Evolutionary conservation across 164 flowering plant species (phyloP), one percentile per base, ranked within the genome.

Genomic region (Cinnamomum micranthum): DNA sequence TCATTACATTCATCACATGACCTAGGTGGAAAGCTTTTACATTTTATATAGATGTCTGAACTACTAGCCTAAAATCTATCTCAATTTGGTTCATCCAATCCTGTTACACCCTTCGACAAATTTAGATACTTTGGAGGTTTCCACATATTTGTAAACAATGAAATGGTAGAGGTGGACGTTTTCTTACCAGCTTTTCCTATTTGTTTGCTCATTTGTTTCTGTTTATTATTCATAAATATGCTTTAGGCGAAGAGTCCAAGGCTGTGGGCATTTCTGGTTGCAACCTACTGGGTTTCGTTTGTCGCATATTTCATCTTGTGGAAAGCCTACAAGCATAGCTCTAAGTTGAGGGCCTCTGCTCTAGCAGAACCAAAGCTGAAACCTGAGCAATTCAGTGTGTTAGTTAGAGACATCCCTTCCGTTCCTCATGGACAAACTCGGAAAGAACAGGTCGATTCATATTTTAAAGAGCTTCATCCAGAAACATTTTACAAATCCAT

Each of bases 361-460:
- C 80, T 92, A 24, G 84, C 76, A 83, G 80, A 92, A 64, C 83
- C 91, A 28, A 91, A 87, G 60, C 86, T 81, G 73, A 90, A 80
- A 78, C 77, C 87, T 0, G 95, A 95, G 68, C 99, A 93, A 80
- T 95, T 85, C 81, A 90, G 91, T n/a, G 75, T 89, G 75, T 83
- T 95, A 31, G 98, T 93, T 14, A 85, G 98, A 78, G 99, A 95
- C 78, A 84, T 95, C 28, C 99, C 99, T 75, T 76, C 85, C 31
- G 74, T 73, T 14, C 78, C 85, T 55, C 78, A 75, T 58, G 94
- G 96, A 12, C 89, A 92, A 78, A 86, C 86, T 63, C 79, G 89
- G 50, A 92, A 93, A 80, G 94, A 95, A 74, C 98, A 93, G 74
- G 91, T 95, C 20, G 97, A 95, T 84, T 83, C 94, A 1, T 95